Evolutionary conservation across 768 basidiomycete genomes (phyloP).

Genomic region (Pleurotus platypus): DNA sequence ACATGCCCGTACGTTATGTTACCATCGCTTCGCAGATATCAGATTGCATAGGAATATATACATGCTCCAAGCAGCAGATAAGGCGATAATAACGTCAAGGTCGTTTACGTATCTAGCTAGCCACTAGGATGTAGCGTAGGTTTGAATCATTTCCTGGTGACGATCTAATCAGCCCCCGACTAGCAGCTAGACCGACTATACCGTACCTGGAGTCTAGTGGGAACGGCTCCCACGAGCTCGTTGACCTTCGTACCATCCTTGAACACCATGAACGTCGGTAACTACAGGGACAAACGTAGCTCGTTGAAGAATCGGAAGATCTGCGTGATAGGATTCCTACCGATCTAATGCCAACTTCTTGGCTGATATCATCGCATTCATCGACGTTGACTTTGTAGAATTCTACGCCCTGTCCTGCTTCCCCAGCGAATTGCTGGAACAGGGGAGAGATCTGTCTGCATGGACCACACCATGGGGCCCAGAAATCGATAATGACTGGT

Average conservation of each 20-base stretch:
- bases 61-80: no score
- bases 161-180: no score
- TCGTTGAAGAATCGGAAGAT: not conserved
- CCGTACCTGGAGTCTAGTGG: conserved; percentile 35
- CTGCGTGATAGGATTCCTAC: conserved; percentile 33
- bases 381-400: conserved; percentile 73
- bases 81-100: no score
- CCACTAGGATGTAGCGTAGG: no score
- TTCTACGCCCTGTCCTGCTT: conserved; percentile 27
- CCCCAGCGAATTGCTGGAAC: conserved; percentile 40
- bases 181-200: not conserved
- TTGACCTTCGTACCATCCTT: conserved; percentile 29
- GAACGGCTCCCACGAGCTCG: conserved; percentile 47
- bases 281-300: conserved; percentile 8
- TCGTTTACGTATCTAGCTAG: no score
- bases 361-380: conserved; percentile 32
- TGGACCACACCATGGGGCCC: conserved; percentile 79
- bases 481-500: conserved; percentile 62
- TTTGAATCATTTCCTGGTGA: no score
- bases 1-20: no score
- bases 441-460: conserved; percentile 68
- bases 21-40: no score
- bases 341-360: conserved; percentile 60
- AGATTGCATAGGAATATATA: no score
- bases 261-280: conserved; percentile 35